Evolutionary conservation across 2,329 filamentous ascomycete species (phyloP), one percentile per base, ranked within the genome.

Genomic region (Madurella fahalii): DNA sequence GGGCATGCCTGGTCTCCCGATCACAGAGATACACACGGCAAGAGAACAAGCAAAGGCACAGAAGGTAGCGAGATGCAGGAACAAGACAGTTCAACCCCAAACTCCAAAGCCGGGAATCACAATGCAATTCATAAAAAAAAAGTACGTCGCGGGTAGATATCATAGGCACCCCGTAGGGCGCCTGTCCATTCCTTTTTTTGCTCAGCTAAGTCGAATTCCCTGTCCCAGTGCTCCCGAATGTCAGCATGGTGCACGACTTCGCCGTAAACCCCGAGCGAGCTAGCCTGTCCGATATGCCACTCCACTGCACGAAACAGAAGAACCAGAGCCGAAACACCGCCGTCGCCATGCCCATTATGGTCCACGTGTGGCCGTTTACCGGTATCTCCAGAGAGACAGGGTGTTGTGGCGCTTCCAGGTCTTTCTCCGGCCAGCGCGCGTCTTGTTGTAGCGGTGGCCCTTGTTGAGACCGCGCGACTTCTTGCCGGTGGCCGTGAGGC

Each of bases 391-490:
- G 77, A 96, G 90, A 72, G 89, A 95, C 76, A 96, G 87, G 78
- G 93, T 99, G 89, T 99, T 99, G 85, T 96, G 91, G 77, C 89
- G 86, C 90, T 96, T 96, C 95, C 94, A 99, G 77, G 93, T 99
- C 91, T 99, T 96, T 84, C 95, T 93, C 78, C 94, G 86, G 72
- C 94, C 94, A 70, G 91, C 89, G 68, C 82, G 83, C 77, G 94
- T 99, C 85, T 99, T 96, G 90, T 93, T 96, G 91, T 90, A 99
- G 73, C 88, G 85, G 82, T 97, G 93, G 70, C 94, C 94, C 86
- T 96, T 96, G 87, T 94, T 94, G 81, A 99, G 88, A 81, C 95
- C 94, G 78, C 94, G 91, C 72, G 90, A 96, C 83, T 95, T 95
- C 92, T 99, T 99, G 86, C 94, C 94, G 67, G 93, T 97, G 71